Base-by-base conservation (phyloP, 2,329 filamentous ascomycete species). In the Cadophora luteo-olivacea region DNA sequence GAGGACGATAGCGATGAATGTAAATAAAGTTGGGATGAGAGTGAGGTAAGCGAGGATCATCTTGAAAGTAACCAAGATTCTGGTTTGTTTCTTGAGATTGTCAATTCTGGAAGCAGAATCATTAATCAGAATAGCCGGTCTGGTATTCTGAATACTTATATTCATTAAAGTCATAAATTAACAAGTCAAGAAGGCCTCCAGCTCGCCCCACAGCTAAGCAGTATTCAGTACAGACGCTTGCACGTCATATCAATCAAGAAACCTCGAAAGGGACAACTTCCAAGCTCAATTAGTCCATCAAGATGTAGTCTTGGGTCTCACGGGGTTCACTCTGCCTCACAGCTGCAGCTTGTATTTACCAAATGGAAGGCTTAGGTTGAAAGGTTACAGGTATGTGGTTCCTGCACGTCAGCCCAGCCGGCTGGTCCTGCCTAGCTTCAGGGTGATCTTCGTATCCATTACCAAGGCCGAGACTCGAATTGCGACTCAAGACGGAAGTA, bases 1-100 rank as follows among this genome's bases (percentile, higher is more conserved):
- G 7, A 61, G 57, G 9, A 48, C 33, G 8, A 66, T 61, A 12
- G 64, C 41, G 32, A 61, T 51, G 41, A 65, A 55, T 24, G 64
- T 61, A 25, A 61, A 66, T 4, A 57, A 7, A 4, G 51, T 57
- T 16, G 62, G 62, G 12, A 57, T 64, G 14, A 57, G 33, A 22
- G 62, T 57, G 22, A 65, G 52, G 3, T 58, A 41, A 24, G 16
- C 22, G 41, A 65, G 51, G 5, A 60, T 9, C 51, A 64, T 64
- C 24, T 49, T 60, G 25, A 49, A 8, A 24, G 11, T 25, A 51
- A 29, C 14, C 9, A 16, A n/a, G 24, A 49, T 61, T 32, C 16
- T 33, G 41, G 2, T 33, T 41, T 14, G 7, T 19, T 1, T 49
- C 16, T 49, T 49, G 24, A 51, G 6, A 45, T 19, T 4, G 36